Percentiles rank a stretch among this genome's conserved stretches.
Evolutionary conservation across 2,329 filamentous ascomycete species (phyloP).

Genomic region (Penicillium capsulatum): DNA sequence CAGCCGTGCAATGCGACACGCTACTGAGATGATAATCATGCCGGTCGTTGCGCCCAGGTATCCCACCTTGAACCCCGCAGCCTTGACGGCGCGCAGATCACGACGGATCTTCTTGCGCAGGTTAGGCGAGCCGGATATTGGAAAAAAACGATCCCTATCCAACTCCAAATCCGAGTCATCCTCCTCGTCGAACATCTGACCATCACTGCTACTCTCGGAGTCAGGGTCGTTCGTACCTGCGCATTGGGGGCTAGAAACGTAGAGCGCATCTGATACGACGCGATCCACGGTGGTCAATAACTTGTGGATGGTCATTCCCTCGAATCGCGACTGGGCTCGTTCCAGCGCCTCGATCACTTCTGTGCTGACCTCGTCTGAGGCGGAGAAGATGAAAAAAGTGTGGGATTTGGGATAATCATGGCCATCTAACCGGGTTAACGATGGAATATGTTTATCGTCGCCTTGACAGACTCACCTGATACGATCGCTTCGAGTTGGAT

Average conservation of each 20-base stretch:
- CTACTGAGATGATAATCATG: slow-evolving; percentile 59
- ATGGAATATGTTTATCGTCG: slow-evolving; percentile 47
- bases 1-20: slow-evolving; percentile 65
- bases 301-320: slow-evolving; percentile 45
- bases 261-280: slow-evolving; percentile 30
- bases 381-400: slow-evolving; percentile 46
- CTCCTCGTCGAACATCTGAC: slow-evolving; percentile 24
- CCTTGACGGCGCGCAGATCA: slow-evolving; percentile 60
- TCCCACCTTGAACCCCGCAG: slow-evolving; percentile 67
- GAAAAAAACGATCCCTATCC: neutral
- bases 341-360: slow-evolving; percentile 40
- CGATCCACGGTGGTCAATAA: slow-evolving; percentile 47
- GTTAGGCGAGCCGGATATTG: slow-evolving; percentile 4
- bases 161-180: slow-evolving; percentile 30
- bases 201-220: slow-evolving; percentile 14
- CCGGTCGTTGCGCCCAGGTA: slow-evolving; percentile 53
- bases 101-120: slow-evolving; percentile 44
- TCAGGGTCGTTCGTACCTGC: slow-evolving; percentile 9
- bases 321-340: slow-evolving; percentile 34
- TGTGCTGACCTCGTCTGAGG: slow-evolving; percentile 34
- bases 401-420: slow-evolving; percentile 58
- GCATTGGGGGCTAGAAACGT: slow-evolving; percentile 4
- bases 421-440: slow-evolving; percentile 45
- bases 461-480: slow-evolving; percentile 33
- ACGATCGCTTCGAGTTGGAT: slow-evolving; percentile 40